Evolutionary conservation across 2,329 filamentous ascomycete genomes (phyloP).

Genomic region (Fusarium protoensiforme): DNA sequence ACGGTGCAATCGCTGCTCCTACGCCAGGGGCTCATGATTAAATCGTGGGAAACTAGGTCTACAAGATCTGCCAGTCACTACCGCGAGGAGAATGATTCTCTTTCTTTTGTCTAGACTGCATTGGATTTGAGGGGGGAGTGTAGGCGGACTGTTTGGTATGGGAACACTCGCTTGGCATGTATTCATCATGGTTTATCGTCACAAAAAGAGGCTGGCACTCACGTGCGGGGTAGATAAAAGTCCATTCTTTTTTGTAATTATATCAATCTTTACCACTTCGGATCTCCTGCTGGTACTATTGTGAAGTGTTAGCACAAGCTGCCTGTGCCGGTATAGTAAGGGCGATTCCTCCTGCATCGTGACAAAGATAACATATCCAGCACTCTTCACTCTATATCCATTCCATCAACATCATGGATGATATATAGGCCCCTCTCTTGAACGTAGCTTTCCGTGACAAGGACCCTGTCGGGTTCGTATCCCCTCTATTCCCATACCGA

Average conservation of each 20-base stretch:
- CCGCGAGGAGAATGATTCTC: neutral
- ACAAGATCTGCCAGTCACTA: neutral
- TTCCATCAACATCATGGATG: neutral
- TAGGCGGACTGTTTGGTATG: neutral
- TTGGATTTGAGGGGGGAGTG: neutral
- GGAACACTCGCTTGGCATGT: neutral
- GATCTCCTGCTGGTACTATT: neutral
- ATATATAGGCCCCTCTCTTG: neutral
- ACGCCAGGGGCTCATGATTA: slow-evolving; percentile 5
- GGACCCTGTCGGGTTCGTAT: neutral
- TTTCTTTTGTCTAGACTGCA: neutral
- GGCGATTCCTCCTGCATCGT: neutral
- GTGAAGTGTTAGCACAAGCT: neutral
- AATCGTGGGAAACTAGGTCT: neutral
- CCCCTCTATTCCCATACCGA: slow-evolving; percentile 5
- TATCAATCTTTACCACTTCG: neutral
- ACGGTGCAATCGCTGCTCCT: slow-evolving; percentile 38
- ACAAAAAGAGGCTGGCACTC: neutral
- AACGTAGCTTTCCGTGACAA: neutral
- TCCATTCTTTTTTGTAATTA: neutral
- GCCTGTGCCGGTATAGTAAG: neutral
- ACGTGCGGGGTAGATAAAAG: neutral
- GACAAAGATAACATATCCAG: neutral
- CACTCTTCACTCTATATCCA: neutral
- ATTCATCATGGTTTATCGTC: neutral